Evolutionary conservation across 768 basidiomycete species (phyloP).

Genomic region (Rhizopogon rudus): DNA sequence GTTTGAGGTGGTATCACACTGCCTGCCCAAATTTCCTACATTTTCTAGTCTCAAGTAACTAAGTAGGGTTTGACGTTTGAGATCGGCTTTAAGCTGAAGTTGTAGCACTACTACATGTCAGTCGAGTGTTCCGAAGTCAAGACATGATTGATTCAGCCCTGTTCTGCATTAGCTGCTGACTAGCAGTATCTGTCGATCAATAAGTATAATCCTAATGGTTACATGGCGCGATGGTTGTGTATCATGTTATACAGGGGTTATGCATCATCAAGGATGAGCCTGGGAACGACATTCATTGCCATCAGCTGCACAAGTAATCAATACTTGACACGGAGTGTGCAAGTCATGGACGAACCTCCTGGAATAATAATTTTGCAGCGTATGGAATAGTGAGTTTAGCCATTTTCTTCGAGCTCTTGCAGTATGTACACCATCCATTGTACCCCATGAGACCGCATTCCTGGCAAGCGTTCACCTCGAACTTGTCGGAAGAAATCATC

Average conservation of each 20-base stretch:
- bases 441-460: conserved; percentile 94
- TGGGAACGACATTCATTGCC: conserved; percentile 96
- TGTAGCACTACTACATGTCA: too few relatives aligned
- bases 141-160: background rate
- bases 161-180: too few relatives aligned
- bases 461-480: conserved; percentile 94
- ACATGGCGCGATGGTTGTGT: background rate
- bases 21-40: too few relatives aligned
- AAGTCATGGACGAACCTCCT: conserved; percentile 54
- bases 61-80: too few relatives aligned
- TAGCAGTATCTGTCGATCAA: background rate
- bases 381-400: conserved; percentile 95
- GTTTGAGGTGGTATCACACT: too few relatives aligned
- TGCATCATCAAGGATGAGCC: conserved; percentile 82
- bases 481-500: conserved; percentile 99
- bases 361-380: conserved; percentile 89
- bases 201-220: background rate
- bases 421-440: conserved; percentile 95
- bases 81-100: too few relatives aligned
- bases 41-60: too few relatives aligned
- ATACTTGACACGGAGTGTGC: conserved; percentile 1
- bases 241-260: conserved; percentile 8
- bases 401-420: conserved; percentile 96
- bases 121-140: too few relatives aligned
- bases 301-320: conserved; percentile 55